phyloP scores from a whole-genome alignment of 257 asterid genomes.

The Rhazya stricta region DNA sequence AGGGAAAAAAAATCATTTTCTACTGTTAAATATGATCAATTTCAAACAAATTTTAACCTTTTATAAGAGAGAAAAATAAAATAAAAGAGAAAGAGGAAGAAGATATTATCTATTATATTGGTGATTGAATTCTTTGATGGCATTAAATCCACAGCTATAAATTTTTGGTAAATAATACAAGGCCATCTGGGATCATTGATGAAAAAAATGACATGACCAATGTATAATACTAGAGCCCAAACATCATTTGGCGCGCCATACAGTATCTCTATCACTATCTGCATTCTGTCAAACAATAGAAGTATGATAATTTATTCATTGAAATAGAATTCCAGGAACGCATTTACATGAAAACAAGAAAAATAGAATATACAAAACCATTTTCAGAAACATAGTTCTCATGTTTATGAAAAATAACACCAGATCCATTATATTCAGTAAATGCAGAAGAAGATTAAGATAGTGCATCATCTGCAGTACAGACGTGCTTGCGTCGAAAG shows the following conservation, averaged over 20 bases:
- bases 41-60: background rate
- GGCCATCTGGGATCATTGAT: background rate
- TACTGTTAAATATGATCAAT: background rate
- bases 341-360: no score
- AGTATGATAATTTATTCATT: no score
- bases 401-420: no score
- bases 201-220: background rate
- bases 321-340: no score
- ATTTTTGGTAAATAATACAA: no score
- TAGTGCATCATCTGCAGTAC: no score
- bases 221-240: background rate
- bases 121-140: background rate
- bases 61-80: background rate
- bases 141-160: background rate
- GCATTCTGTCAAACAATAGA: background rate
- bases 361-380: background rate
- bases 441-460: no score
- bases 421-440: background rate
- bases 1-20: background rate
- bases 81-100: background rate
- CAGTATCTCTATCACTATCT: no score
- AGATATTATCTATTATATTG: background rate
- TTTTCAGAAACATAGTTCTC: no score
- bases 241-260: no score
- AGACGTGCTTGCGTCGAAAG: no score